Percentiles rank a stretch among this genome's conserved stretches.
Conservation (phyloP, 257 asterid species). For the Agastache rugosa region DNA sequence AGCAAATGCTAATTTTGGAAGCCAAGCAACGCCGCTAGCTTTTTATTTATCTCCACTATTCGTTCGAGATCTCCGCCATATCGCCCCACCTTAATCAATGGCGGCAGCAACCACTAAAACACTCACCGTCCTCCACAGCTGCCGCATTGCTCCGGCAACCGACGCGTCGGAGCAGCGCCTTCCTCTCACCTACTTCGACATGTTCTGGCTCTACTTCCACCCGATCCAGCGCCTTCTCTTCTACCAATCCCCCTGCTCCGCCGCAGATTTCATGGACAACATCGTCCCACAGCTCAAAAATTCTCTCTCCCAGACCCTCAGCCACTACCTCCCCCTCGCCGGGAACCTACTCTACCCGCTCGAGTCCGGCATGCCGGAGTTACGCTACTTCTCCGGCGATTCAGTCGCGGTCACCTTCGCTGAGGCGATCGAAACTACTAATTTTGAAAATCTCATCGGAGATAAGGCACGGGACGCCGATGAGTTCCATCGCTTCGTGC, state of each 20-base stretch:
- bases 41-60: too few relatives aligned
- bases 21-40: too few relatives aligned
- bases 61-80: too few relatives aligned
- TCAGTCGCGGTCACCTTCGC: background rate
- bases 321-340: slow-evolving; percentile 46
- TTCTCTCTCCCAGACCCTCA: slow-evolving; percentile 54
- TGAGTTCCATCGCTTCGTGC: background rate
- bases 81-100: background rate
- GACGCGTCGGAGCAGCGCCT: slow-evolving; percentile 37
- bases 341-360: slow-evolving; percentile 38
- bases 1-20: background rate
- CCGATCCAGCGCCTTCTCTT: slow-evolving; percentile 53
- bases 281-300: slow-evolving; percentile 43
- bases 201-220: slow-evolving; percentile 47
- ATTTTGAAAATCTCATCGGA: background rate
- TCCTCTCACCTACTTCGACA: slow-evolving; percentile 50
- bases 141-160: slow-evolving; percentile 32
- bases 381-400: slow-evolving; percentile 1
- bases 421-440: background rate
- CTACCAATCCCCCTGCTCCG: slow-evolving; percentile 48
- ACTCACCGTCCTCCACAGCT: slow-evolving; percentile 28
- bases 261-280: slow-evolving; percentile 38
- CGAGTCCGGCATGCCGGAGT: slow-evolving; percentile 22
- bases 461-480: background rate
- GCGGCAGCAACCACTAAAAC: background rate